phyloP scores from a whole-genome alignment of 805 yeast species.

The Ogataea paradorogensis region DNA sequence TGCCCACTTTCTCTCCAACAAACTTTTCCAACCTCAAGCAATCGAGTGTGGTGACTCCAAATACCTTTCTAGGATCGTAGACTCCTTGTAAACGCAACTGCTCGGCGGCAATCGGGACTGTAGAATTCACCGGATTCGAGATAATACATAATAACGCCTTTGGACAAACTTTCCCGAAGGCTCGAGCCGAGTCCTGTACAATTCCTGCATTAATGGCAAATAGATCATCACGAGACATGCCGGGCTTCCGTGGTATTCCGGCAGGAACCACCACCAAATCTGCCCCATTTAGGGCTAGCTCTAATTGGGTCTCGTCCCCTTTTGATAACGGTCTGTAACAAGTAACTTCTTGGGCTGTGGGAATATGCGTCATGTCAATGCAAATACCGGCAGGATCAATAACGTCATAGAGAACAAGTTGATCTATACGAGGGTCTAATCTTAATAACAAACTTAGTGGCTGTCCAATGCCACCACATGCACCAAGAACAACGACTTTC shows the following conservation, averaged over 20 bases:
- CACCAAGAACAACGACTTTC: conserved; percentile 70
- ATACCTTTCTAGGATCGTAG: conserved; percentile 47
- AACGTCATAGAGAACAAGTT: conserved; percentile 78
- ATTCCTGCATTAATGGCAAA: conserved; percentile 56
- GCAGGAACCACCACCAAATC: conserved; percentile 55
- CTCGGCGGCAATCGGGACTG: conserved; percentile 58
- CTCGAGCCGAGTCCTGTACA: conserved; percentile 47
- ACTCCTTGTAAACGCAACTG: conserved; percentile 48
- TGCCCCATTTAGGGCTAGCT: conserved; percentile 42
- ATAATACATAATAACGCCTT: conserved; percentile 52
- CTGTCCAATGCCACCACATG: conserved; percentile 94
- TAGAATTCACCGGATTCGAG: conserved; percentile 59
- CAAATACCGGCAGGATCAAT: conserved; percentile 83
- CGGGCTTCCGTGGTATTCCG: conserved; percentile 62
- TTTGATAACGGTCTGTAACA: conserved; percentile 38
- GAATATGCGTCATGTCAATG: conserved; percentile 80
- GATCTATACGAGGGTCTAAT: conserved; percentile 56
- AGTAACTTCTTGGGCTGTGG: conserved; percentile 42
- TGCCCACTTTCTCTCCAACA: conserved; percentile 49
- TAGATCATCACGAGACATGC: conserved; percentile 61
- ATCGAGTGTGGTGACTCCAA: conserved; percentile 60
- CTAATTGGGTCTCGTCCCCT: conserved; percentile 26
- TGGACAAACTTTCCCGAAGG: conserved; percentile 43
- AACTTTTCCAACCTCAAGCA: conserved; percentile 72
- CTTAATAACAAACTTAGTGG: conserved; percentile 80